Conservation (phyloP, 2,329 filamentous ascomycete species). For the Fusarium cicatricum region DNA sequence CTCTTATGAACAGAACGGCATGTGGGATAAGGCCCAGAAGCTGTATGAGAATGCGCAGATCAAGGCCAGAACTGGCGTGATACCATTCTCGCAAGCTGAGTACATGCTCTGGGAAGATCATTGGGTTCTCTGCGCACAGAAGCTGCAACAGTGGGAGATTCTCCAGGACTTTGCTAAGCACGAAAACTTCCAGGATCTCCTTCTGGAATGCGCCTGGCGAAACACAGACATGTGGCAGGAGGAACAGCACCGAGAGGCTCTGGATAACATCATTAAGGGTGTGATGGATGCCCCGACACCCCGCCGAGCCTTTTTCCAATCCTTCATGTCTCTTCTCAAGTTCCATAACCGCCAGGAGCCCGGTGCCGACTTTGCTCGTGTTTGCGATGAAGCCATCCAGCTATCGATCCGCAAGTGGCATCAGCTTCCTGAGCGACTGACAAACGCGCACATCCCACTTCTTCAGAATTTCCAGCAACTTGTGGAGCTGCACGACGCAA, state of each 20-base stretch:
- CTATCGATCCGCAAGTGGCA: conserved; percentile 98
- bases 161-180: conserved; percentile 98
- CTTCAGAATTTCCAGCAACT: conserved; percentile 98
- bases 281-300: conserved; percentile 98
- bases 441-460: conserved; percentile 92
- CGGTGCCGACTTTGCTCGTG: conserved; percentile 80
- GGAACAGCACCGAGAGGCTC: conserved; percentile 82
- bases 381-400: conserved; percentile 97
- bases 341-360: conserved; percentile 89
- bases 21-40: conserved; percentile 99
- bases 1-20: conserved; percentile 97
- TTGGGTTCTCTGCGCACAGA: conserved; percentile 97
- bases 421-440: conserved; percentile 92
- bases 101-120: conserved; percentile 99
- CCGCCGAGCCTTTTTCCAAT: conserved; percentile 94
- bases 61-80: conserved; percentile 93
- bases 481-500: conserved; percentile 96
- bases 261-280: conserved; percentile 94
- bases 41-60: conserved; percentile 97
- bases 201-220: conserved; percentile 95
- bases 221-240: conserved; percentile 95
- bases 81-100: conserved; percentile 94
- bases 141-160: conserved; percentile 99
- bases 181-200: conserved; percentile 96
- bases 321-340: conserved; percentile 96